Percentiles rank a stretch among this genome's conserved stretches.
These are phyloP conservation scores for Dentiscutata heterogama DNA, from an alignment of 371 early-diverging fungal species.

Conservation along the genomic window DNA sequence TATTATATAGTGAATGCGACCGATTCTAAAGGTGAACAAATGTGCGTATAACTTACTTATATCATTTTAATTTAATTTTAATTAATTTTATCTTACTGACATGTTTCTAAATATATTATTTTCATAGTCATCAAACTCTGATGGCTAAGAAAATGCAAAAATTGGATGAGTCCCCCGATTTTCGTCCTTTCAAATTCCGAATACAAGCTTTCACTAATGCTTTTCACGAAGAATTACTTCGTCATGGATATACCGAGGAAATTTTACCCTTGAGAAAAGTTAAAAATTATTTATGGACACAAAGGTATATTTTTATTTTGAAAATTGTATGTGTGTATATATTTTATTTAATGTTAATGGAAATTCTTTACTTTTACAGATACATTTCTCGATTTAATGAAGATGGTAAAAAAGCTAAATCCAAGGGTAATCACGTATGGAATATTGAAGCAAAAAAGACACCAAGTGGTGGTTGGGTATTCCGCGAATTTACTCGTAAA, in stretches of 20 bases:
- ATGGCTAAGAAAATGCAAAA: slow-evolving; percentile 75
- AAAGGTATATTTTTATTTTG: slow-evolving; percentile 46
- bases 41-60: slow-evolving; percentile 56
- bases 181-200: slow-evolving; percentile 74
- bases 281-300: slow-evolving; percentile 70
- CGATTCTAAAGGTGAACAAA: slow-evolving; percentile 69
- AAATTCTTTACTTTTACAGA: slow-evolving; percentile 34
- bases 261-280: slow-evolving; percentile 64
- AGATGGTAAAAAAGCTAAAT: slow-evolving; percentile 74
- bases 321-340: neutral
- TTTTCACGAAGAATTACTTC: slow-evolving; percentile 65
- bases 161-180: slow-evolving; percentile 67
- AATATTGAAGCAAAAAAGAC: slow-evolving; percentile 73
- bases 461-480: slow-evolving; percentile 69
- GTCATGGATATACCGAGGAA: slow-evolving; percentile 62
- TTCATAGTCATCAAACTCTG: slow-evolving; percentile 65
- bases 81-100: neutral
- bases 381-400: slow-evolving; percentile 76
- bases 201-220: slow-evolving; percentile 76
- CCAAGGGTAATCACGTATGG: slow-evolving; percentile 78
- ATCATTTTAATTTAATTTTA: no score
- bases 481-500: slow-evolving; percentile 69
- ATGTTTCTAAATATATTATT: neutral
- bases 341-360: neutral
- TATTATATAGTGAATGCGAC: slow-evolving; percentile 61